Conservation (phyloP, 352 stramenopile species). For the Phytophthora lateralis region DNA sequence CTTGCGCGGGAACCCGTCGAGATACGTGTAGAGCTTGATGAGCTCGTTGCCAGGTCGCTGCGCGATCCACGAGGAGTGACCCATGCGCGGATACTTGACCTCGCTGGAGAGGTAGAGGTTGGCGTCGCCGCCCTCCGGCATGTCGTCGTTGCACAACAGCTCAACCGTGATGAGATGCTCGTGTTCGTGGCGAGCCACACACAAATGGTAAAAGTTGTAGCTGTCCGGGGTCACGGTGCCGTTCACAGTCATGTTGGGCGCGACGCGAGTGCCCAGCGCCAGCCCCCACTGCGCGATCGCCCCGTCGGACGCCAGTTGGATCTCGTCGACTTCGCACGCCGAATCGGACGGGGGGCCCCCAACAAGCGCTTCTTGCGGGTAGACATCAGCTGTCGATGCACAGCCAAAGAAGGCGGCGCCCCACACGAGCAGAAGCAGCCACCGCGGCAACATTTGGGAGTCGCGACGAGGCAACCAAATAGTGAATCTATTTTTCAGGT, state of each 20-base stretch:
- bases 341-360: conserved; percentile 5
- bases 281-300: conserved; percentile 56
- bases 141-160: conserved; percentile 39
- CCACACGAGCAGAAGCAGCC: conserved; percentile 17
- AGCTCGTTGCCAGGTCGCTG: conserved; percentile 59
- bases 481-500: conserved; percentile 15
- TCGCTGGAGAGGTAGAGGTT: conserved; percentile 79
- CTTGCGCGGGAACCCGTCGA: conserved; percentile 77
- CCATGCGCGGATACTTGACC: conserved; percentile 63
- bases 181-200: conserved; percentile 74
- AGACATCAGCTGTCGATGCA: conserved; percentile 7
- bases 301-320: conserved; percentile 72
- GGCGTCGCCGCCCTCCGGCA: conserved; percentile 42
- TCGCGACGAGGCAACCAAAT: conserved; percentile 4
- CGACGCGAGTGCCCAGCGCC: conserved; percentile 55
- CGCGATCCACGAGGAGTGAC: conserved; percentile 73
- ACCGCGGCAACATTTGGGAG: conserved; percentile 5
- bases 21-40: conserved; percentile 75
- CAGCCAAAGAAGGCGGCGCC: conserved; percentile 1
- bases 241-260: conserved; percentile 72
- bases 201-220: conserved; percentile 80
- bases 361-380: conserved; percentile 19
- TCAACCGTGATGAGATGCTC: conserved; percentile 79
- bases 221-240: conserved; percentile 51
- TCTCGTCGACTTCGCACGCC: conserved; percentile 63